Base-by-base conservation (phyloP, 495 filamentous ascomycete genomes). In the Talaromyces thailandensis region DNA sequence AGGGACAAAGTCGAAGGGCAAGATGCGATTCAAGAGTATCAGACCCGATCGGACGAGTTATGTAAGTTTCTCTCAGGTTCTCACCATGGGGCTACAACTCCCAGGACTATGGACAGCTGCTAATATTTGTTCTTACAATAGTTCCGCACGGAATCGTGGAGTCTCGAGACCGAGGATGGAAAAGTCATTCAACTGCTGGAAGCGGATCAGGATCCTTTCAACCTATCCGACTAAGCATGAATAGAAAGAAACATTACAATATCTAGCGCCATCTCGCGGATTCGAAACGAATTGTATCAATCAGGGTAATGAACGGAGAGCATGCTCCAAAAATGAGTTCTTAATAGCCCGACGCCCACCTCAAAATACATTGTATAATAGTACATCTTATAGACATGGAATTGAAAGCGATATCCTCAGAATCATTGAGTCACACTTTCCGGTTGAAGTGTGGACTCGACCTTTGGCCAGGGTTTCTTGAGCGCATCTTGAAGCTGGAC, bases 401-500 rank as follows among this genome's bases (percentile, higher is more conserved):
- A 66, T 59, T 48, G 18, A 48, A 18, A 60, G 11, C 64, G 56
- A 51, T 58, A 50, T 58, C 43, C 52, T 51, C 68, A 63, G 73
- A 71, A 71, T 69, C 72, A 68, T 80, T 83, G 58, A 70, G 70
- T 65, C 67, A 74, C 60, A 72, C 57, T 64, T 76, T 77, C 61
- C 60, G 74, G 73, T 52, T 31, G 23, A 31, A 45, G 59, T 11
- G 21, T 6, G 6, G 59, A 5, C n/a, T 61, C 59, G 14, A 52
- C 24, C 50, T 50, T 76, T 52, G 91, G 90, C 83, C 89, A 91
- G 31, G 88, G 84, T 81, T 93, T 94, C 84, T 95, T 96, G 71
- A 93, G 83, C 11, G 93, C 91, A 78, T 98, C 93, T 69, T 94
- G 88, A 60, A 98, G 82, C 75, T 86, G 85, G 58, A 98, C 91